Base-by-base conservation (phyloP, 108 stramenopile genomes). In the Cyclotella baltica region DNA sequence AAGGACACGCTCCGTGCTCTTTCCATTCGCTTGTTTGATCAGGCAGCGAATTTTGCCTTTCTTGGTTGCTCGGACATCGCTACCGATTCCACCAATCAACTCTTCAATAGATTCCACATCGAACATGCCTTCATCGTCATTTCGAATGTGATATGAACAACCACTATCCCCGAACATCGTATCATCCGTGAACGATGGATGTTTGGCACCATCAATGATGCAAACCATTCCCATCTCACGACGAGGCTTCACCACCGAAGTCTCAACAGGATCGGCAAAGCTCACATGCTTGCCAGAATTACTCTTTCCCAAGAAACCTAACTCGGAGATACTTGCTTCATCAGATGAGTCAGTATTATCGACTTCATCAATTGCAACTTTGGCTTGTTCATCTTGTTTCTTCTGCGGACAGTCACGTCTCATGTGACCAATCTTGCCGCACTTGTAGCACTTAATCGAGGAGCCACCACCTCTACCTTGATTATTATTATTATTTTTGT, bases 1-100 rank as follows among this genome's bases (percentile, higher is more conserved):
- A 9, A 28, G 25, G 5, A 43, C n/a, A 18, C 6, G 9, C 13
- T 18, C 18, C 5, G n/a, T 64, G 6, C 25, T 64, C 28, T 5
- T 37, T 43, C 62, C 62, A 64, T 64, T 22, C 6, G 25, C 62
- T 64, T 64, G 62, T 19, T 29, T 37, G 62, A 29, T 27, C 11
- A 43, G 19, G 62, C 62, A 18, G 9, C 25, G 36, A n/a, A 28
- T 30, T 22, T 37, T 43, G 9, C 62, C 62, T 64, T 64, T 64
- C 62, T 64, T 64, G 8, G 28, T 29, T 16, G 62, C 36, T 40
- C 28, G 9, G 5, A 64, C 22, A 20, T 40, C 62, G 18, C 40
- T 20, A 28, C 25, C 28, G 18, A 27, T 40, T 5, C 36, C 19
- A n/a, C 25, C 22, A 18, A 43, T 64, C 28, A 19, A 25, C n/a